Evolutionary conservation across 805 yeast genomes (phyloP).

Genomic region (Groenewaldozyma salmanticensis): DNA sequence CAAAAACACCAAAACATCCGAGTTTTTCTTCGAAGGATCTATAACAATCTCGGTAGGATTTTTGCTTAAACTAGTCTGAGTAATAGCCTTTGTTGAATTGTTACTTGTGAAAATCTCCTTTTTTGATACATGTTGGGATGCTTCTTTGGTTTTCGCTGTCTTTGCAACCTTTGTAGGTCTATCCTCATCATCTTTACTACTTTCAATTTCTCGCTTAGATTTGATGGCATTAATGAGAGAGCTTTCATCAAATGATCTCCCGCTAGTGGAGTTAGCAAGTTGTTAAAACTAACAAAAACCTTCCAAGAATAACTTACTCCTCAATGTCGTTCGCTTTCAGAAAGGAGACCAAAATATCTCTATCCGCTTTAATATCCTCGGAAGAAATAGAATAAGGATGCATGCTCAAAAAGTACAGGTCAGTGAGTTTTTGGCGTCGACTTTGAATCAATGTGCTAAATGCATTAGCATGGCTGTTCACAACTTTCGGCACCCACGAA

Average conservation of each 20-base stretch:
- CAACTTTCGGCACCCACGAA: slow-evolving; percentile 27
- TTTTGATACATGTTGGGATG: no score
- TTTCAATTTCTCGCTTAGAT: not conserved
- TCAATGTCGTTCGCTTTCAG: slow-evolving; percentile 44
- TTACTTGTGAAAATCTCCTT: no score
- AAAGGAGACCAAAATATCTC: slow-evolving; percentile 35
- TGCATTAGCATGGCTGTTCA: slow-evolving; percentile 18
- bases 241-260: slow-evolving; percentile 21
- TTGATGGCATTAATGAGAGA: not conserved
- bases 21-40: slow-evolving; percentile 8
- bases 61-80: no score
- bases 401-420: slow-evolving; percentile 49
- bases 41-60: no score
- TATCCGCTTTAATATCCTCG: slow-evolving; percentile 30
- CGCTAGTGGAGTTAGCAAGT: slow-evolving; percentile 13
- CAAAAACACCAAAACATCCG: slow-evolving; percentile 21
- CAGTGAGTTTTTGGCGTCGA: slow-evolving; percentile 50
- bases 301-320: slow-evolving; percentile 27
- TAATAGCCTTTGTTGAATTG: no score
- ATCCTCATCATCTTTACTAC: not conserved
- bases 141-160: no score
- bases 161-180: not conserved
- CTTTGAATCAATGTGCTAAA: slow-evolving; percentile 17
- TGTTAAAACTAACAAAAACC: not conserved
- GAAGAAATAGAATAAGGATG: slow-evolving; percentile 39